Evolutionary conservation across 805 yeast species (phyloP), one percentile per base, ranked within the genome.

Genomic region (Wickerhamomyces alni): DNA sequence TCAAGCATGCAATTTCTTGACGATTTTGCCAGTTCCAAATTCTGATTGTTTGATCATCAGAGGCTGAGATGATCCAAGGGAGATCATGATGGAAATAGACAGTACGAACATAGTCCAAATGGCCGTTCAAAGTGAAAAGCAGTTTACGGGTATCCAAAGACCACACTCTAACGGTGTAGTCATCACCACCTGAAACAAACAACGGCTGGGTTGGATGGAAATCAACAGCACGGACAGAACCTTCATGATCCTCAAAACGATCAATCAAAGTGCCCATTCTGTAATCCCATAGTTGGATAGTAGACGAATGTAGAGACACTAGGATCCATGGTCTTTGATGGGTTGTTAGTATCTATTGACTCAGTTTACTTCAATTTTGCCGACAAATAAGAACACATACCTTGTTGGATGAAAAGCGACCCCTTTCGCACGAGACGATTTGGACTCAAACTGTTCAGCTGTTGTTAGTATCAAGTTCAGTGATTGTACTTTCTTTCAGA

Each of bases 21-120:
- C 99, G 80, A 62, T 89, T 89, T 70, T 94, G 99, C 99, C 99
- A 93, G 67, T 93, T 94, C 99, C 99, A 93, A 50, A 93, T 91
- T 61, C 99, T 77, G 49, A 94, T 88, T 25, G 99, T 93, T 67
- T 93, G 99, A 70, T 93, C 99, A 65, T 93, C 99, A 33, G 96
- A 87, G 45, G 93, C 81, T 19, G 96, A 83, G 44, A 93, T 78
- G 58, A 93, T 85, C 99, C 99, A 93, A 8, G 99, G 99, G 59
- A 93, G 72, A 61, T 88, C 96, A 54, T 80, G 83, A 67, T 93
- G 99, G 77, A 93, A 93, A 49, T 80, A 85, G 17, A 87, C 97
- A 15, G 95, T 85, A 61, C 99, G 78, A 42, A 93, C 85, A 62
- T 89, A 93, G 67, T 93, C 99, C 65, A 91, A 73, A 67, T 93